These are phyloP conservation scores for Arabidopsis lyrata DNA, from an alignment of 441 rosid genomes.

Conservation along the genomic window DNA sequence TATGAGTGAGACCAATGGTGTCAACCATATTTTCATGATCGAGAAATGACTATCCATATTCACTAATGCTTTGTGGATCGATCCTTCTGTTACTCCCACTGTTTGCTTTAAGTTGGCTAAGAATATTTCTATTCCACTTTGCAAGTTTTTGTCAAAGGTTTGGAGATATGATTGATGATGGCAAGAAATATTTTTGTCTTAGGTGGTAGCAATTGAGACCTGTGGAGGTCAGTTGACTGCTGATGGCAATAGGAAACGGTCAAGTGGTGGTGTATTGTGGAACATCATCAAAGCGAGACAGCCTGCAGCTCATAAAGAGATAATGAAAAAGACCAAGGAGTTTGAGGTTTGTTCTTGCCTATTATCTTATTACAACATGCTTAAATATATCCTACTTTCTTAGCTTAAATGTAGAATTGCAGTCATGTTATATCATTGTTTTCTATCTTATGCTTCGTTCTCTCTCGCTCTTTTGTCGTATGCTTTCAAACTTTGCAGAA, in stretches of 20 bases:
- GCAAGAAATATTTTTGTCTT: conserved; percentile 37
- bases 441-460: background rate
- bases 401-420: conserved; percentile 11
- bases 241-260: conserved; percentile 77
- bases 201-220: conserved; percentile 84
- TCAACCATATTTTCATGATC: background rate
- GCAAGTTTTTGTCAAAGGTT: conserved; percentile 1
- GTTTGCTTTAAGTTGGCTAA: conserved; percentile 15
- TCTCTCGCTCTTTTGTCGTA: conserved; percentile 4
- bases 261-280: conserved; percentile 93
- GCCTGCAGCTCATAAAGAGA: conserved; percentile 74
- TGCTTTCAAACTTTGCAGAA: conserved; percentile 55
- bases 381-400: conserved; percentile 19
- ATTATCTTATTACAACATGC: conserved; percentile 2
- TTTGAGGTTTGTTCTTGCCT: conserved; percentile 73
- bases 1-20: conserved; percentile 23
- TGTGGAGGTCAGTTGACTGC: conserved; percentile 98
- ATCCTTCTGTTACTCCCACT: background rate
- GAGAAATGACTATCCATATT: conserved; percentile 1
- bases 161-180: conserved; percentile 43
- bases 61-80: conserved; percentile 10
- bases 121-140: conserved; percentile 5
- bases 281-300: conserved; percentile 80
- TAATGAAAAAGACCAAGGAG: conserved; percentile 84
- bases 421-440: conserved; percentile 11